These are phyloP conservation scores for Solanum piurae DNA, from an alignment of 257 asterid species.

Conservation along the genomic window DNA sequence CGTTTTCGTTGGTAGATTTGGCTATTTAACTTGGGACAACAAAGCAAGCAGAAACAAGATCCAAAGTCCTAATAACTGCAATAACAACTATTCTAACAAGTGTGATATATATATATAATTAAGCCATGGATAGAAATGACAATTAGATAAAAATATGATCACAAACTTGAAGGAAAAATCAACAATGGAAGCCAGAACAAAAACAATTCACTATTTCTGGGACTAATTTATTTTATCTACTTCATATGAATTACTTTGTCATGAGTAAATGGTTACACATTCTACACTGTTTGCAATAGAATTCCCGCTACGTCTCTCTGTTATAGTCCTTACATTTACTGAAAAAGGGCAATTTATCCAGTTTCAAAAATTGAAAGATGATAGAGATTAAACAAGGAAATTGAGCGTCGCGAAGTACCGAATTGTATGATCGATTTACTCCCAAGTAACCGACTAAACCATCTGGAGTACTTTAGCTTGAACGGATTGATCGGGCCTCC, in stretches of 20 bases:
- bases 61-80: background rate
- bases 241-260: background rate
- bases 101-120: background rate
- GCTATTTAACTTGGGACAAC: background rate
- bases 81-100: background rate
- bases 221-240: background rate
- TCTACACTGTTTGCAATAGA: background rate
- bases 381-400: background rate
- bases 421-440: background rate
- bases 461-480: conserved; percentile 30
- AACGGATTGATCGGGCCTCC: conserved; percentile 11
- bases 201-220: background rate
- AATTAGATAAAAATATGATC: background rate
- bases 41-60: background rate
- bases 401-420: background rate
- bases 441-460: conserved; percentile 25
- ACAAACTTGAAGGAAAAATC: background rate
- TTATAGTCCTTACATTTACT: background rate
- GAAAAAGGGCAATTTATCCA: background rate
- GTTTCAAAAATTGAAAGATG: background rate
- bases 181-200: background rate
- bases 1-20: background rate
- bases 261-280: background rate
- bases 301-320: background rate
- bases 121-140: background rate